These are phyloP conservation scores for Jamesozyma jinghongensis DNA, from an alignment of 805 yeast genomes.

Conservation along the genomic window DNA sequence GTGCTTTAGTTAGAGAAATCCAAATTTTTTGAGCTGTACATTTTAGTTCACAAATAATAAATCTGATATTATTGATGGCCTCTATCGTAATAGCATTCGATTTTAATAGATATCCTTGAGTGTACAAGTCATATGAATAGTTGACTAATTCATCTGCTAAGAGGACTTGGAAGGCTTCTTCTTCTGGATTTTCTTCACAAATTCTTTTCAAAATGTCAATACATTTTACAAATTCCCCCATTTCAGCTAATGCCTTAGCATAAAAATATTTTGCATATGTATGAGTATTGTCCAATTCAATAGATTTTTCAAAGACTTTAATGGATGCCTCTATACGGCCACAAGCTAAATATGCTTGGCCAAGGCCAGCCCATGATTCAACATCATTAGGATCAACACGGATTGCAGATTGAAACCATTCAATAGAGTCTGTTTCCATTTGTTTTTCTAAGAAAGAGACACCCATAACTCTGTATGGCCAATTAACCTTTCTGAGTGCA, in stretches of 20 bases:
- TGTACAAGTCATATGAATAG: conserved; percentile 43
- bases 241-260: conserved; percentile 53
- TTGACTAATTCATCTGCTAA: conserved; percentile 49
- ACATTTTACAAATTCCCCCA: conserved; percentile 61
- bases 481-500: conserved; percentile 40
- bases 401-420: conserved; percentile 79
- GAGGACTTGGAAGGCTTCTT: conserved; percentile 42
- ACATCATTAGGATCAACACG: conserved; percentile 57
- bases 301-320: conserved; percentile 67
- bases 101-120: conserved; percentile 58
- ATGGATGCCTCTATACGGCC: conserved; percentile 83
- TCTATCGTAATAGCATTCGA: conserved; percentile 42
- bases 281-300: conserved; percentile 42
- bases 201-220: conserved; percentile 39
- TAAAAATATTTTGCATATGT: conserved; percentile 61
- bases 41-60: conserved; percentile 11
- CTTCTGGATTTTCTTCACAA: conserved; percentile 36
- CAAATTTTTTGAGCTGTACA: conserved; percentile 47
- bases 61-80: conserved; percentile 34
- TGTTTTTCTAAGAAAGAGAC: conserved; percentile 62
- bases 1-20: conserved; percentile 53
- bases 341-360: conserved; percentile 83
- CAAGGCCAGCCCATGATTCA: conserved; percentile 90
- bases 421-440: conserved; percentile 71
- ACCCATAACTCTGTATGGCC: conserved; percentile 91